A percentile compares a stretch with the other conserved stretches of the same genome.
phyloP scores from a whole-genome alignment of 2,329 filamentous ascomycete species.

The Biscogniauxia sp. region DNA sequence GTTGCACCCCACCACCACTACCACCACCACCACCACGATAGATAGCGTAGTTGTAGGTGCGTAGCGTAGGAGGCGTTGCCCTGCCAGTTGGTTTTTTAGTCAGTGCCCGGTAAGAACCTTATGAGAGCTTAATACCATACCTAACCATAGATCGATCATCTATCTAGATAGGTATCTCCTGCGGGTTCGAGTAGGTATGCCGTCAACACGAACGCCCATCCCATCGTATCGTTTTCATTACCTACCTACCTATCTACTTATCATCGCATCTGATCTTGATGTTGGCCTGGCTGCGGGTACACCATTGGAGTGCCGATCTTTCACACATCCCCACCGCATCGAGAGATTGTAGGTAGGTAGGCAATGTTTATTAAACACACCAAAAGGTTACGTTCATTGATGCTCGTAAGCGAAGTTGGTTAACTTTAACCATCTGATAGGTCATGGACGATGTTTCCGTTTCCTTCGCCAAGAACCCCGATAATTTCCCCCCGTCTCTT shows the following conservation, averaged over 20 bases:
- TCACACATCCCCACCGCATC: not conserved
- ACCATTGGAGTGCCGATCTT: not conserved
- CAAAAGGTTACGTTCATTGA: slow-evolving; percentile 13
- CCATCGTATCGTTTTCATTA: too few relatives aligned
- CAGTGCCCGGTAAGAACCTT: not conserved
- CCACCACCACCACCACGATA: not conserved
- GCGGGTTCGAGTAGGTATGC: not conserved
- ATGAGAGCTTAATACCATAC: not conserved
- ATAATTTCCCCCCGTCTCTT: slow-evolving; percentile 41
- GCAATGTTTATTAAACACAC: not conserved
- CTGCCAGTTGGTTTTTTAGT: not conserved
- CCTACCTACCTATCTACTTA: not conserved
- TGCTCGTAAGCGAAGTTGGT: slow-evolving; percentile 50
- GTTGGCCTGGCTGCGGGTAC: not conserved
- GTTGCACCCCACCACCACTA: not conserved
- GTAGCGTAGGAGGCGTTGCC: not conserved
- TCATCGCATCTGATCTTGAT: not conserved
- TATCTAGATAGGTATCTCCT: too few relatives aligned
- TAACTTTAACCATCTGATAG: slow-evolving; percentile 39
- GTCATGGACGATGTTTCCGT: slow-evolving; percentile 40
- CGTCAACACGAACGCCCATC: not conserved
- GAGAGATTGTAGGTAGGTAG: not conserved
- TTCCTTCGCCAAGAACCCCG: slow-evolving; percentile 49
- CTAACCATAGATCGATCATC: not conserved
- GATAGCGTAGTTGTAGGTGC: not conserved